Conservation (phyloP, 345 rosid genomes). For the Citrus medica region DNA sequence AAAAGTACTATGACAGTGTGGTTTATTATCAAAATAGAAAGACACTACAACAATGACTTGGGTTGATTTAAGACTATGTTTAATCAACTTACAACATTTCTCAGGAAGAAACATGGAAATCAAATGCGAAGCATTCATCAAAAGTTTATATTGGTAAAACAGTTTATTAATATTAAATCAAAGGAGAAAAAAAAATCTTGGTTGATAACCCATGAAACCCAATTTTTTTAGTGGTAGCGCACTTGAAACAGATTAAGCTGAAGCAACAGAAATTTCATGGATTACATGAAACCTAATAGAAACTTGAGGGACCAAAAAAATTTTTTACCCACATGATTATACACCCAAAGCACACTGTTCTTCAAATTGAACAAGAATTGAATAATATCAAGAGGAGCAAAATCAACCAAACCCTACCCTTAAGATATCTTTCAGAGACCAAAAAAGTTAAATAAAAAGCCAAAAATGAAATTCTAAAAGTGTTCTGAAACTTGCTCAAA, state of each 20-base stretch:
- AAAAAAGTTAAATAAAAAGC: no score
- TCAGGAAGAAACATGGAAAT: neutral
- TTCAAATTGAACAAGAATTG: conserved; percentile 2
- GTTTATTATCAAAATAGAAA: neutral
- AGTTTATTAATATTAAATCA: neutral
- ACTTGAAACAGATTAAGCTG: neutral
- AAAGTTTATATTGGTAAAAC: neutral
- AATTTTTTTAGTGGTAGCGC: no score
- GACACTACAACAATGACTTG: neutral
- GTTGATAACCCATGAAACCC: no score
- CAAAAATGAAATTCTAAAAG: neutral
- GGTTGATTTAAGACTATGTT: neutral
- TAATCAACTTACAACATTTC: neutral
- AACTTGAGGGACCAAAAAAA: neutral
- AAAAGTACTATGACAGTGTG: neutral
- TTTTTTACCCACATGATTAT: neutral
- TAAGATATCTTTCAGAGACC: neutral
- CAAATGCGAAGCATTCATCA: neutral
- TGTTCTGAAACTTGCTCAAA: neutral
- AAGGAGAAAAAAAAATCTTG: neutral
- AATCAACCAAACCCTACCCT: neutral
- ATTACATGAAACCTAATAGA: neutral
- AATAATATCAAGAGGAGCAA: neutral
- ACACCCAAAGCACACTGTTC: neutral
- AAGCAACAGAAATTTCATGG: neutral